A percentile compares a stretch with the other conserved stretches of the same genome.
Conservation (phyloP, 2,329 filamentous ascomycete species). For the Pseudocercospora vitis region DNA sequence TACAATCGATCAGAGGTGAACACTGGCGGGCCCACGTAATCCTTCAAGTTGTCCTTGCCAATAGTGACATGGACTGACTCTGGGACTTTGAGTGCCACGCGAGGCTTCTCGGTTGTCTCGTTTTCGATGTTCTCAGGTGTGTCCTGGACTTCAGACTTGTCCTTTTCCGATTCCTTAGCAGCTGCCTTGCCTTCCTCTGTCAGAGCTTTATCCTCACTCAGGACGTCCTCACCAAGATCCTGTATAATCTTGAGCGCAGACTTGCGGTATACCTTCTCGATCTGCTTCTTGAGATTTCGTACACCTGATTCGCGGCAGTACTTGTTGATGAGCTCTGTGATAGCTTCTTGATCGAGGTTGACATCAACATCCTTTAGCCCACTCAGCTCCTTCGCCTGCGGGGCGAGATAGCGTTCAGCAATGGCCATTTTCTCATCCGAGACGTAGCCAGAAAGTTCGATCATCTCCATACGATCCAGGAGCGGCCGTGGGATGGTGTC, state of each 20-base stretch:
- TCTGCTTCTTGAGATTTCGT: constrained; percentile 97
- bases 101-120: constrained; percentile 65
- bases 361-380: constrained; percentile 90
- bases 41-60: constrained; percentile 84
- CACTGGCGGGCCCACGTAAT: constrained; percentile 93
- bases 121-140: constrained; percentile 57
- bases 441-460: constrained; percentile 93
- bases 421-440: constrained; percentile 99
- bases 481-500: constrained; percentile 94
- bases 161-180: constrained; percentile 68
- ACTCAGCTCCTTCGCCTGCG: constrained; percentile 89
- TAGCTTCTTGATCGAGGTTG: constrained; percentile 78
- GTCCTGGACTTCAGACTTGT: constrained; percentile 63
- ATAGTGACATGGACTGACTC: constrained; percentile 84
- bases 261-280: constrained; percentile 98
- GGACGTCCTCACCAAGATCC: constrained; percentile 80
- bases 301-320: constrained; percentile 98
- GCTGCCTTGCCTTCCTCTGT: constrained; percentile 84
- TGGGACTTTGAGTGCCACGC: constrained; percentile 77
- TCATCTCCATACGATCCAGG: constrained; percentile 96
- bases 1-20: constrained; percentile 96
- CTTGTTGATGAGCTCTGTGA: constrained; percentile 95
- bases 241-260: constrained; percentile 95
- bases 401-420: constrained; percentile 86
- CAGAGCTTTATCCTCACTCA: constrained; percentile 77